Base-by-base conservation (phyloP, 1,139 yeast species). In the Lodderomyces theae region DNA sequence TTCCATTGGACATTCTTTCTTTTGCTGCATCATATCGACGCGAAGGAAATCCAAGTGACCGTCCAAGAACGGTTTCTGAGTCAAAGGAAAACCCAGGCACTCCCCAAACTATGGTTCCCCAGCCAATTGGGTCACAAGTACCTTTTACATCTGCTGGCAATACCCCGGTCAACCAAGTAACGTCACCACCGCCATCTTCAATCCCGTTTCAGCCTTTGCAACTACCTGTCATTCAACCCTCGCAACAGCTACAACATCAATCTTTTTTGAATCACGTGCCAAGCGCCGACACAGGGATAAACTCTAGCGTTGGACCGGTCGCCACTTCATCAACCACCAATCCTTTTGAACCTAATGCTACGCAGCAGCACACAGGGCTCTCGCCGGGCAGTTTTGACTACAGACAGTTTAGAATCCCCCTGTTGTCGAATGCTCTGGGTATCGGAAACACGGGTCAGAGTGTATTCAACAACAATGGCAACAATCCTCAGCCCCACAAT, bases 21-120 rank as follows among this genome's bases (percentile, higher is more conserved):
- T 63, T 61, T 44, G 74, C 73, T 1, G 72, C 73, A 6, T 44
- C 63, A 5, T 56, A 48, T 34, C 48, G 58, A 37, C 44, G 55
- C 13, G 54, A 35, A 30, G 24, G 35, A 24, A 24, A 29, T 16
- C 34, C 21, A 11, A n/a, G 22, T 6, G 11, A 36, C 11, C 19
- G 25, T 2, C 39, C 28, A 23, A 34, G 32, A 11, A 37, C 39
- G 13, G 24, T 36, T 13, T 25, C 36, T 21, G 39, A 40, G 17
- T 22, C 28, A 19, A 32, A 34, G 13, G 37, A 30, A 6, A 22
- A 35, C n/a, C n/a, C n/a, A 21, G 18, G 7, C 6, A 11, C n/a
- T n/a, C 8, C 18, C 8, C 23, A 7, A 7, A 13, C 23, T 3
- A 25, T 21, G 6, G 16, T 19, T 32, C 26, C 32, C 10, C 33